Evolutionary conservation across 768 basidiomycete genomes (phyloP), one percentile per base, ranked within the genome.

Genomic region (Erythrobasidium yunnanense): DNA sequence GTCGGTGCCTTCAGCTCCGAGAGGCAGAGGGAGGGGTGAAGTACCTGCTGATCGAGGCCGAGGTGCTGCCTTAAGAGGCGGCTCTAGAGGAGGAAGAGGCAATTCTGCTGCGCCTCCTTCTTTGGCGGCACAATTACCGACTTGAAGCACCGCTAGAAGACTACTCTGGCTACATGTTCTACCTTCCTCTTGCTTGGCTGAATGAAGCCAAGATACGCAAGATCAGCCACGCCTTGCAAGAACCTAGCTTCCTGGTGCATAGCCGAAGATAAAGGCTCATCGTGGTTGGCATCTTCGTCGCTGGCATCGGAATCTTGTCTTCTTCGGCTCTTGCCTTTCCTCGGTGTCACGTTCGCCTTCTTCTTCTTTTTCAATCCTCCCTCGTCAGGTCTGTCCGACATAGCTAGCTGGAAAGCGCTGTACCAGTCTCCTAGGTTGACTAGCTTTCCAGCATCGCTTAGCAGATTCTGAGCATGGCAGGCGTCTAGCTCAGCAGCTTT

Each of bases 371-470:
- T 33, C 33, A 27, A 25, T 2, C n/a, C 27, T 34, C 4, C 33
- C 8, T 62, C 18, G 11, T 51, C 67, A 8, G 4, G 27, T 23
- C 27, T 32, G 15, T 35, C 56, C 2, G 38, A 49, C 17, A 49
- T 65, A 1, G 38, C 45, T 8, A 65, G 27, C 38, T 71, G 67
- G 46, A 71, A 73, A 5, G 66, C 66, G 0, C 20, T 46, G 63
- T 66, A 71, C 73, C 73, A 73, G 46, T 73, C 73, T 0, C 67
- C 68, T 17, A 73, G 49, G 33, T 73, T 73, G 42, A 69, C 66
- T 23, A 68, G 38, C 65, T 69, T 65, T 1, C 73, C 73, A 45
- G 67, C 52, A 18, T 72, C 70, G 22, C 34, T 27, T 4, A 65
- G 22, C 23, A 55, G 30, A 17, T 35, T 45, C 33, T 53, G 34